Percentiles rank a stretch among this genome's conserved stretches.
These are phyloP conservation scores for Paramyrothecium roridum DNA, from an alignment of 2,329 filamentous ascomycete species.

Conservation along the genomic window DNA sequence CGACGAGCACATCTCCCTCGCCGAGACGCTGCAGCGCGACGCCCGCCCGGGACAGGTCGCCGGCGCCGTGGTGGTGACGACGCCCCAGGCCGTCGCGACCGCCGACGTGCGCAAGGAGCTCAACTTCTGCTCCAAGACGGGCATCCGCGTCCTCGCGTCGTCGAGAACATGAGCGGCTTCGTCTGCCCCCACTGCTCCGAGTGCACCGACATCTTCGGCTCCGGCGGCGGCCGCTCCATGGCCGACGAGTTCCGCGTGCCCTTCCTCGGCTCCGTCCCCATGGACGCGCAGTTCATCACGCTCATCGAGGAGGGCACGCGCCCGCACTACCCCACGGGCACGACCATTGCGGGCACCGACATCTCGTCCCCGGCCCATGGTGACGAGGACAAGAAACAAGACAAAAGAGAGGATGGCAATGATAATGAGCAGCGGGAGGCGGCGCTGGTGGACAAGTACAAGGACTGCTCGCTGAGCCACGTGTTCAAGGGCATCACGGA, in stretches of 20 bases:
- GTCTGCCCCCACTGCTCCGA: slow-evolving; percentile 79
- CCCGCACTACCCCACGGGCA: slow-evolving; percentile 69
- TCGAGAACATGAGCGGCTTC: slow-evolving; percentile 96
- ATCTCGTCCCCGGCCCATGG: slow-evolving; percentile 31
- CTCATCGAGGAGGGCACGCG: slow-evolving; percentile 72
- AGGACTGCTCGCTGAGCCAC: slow-evolving; percentile 64
- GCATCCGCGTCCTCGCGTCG: slow-evolving; percentile 75
- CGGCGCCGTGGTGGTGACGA: slow-evolving; percentile 92
- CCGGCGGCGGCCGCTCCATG: slow-evolving; percentile 87
- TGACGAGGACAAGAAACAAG: slow-evolving; percentile 10
- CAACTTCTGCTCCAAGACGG: slow-evolving; percentile 87
- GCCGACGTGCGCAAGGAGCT: slow-evolving; percentile 93
- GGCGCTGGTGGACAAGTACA: slow-evolving; percentile 68
- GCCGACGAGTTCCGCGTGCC: slow-evolving; percentile 78
- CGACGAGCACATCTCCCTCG: slow-evolving; percentile 94
- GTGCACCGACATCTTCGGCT: slow-evolving; percentile 91
- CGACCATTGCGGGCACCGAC: slow-evolving; percentile 55
- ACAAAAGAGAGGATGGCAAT: slow-evolving; percentile 13
- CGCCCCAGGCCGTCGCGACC: slow-evolving; percentile 89
- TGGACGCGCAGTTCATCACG: slow-evolving; percentile 88
- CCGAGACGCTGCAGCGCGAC: slow-evolving; percentile 73
- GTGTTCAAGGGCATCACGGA: slow-evolving; percentile 65
- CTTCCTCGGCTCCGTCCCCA: slow-evolving; percentile 83
- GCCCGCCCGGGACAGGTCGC: slow-evolving; percentile 66
- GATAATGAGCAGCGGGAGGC: too few relatives aligned